Evolutionary conservation across 805 yeast species (phyloP).

Genomic region (Wickerhamiella azymoides): DNA sequence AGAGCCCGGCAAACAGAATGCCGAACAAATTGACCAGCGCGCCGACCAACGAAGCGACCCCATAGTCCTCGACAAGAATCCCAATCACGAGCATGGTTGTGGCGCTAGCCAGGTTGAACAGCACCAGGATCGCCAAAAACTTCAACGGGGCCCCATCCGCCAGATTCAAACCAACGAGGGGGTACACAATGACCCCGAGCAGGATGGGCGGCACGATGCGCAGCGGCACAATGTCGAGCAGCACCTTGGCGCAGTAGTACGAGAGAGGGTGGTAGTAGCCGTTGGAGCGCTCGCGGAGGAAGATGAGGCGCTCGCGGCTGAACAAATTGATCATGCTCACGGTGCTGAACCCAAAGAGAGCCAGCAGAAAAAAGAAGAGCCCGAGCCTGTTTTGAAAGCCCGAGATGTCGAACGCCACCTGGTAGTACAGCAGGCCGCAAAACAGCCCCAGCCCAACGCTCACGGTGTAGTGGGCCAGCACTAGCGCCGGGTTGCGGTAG

Average conservation of each 20-base stretch:
- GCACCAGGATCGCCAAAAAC: conserved; percentile 52
- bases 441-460: conserved; percentile 66
- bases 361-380: conserved; percentile 75
- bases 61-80: conserved; percentile 72
- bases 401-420: conserved; percentile 75
- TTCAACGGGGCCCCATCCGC: conserved; percentile 59
- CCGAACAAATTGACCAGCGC: conserved; percentile 75
- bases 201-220: conserved; percentile 86
- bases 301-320: conserved; percentile 75
- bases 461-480: conserved; percentile 69
- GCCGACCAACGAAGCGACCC: conserved; percentile 82
- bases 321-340: conserved; percentile 85
- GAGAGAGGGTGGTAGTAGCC: conserved; percentile 83
- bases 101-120: conserved; percentile 80
- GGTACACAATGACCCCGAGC: conserved; percentile 68
- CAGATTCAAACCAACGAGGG: conserved; percentile 77
- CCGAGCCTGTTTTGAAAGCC: conserved; percentile 96
- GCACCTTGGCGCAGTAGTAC: conserved; percentile 69
- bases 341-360: conserved; percentile 88
- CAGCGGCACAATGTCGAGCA: conserved; percentile 86
- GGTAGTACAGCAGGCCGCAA: conserved; percentile 74
- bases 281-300: conserved; percentile 85
- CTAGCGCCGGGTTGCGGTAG: conserved; percentile 82
- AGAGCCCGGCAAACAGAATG: conserved; percentile 82
- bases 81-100: conserved; percentile 79